Conservation (phyloP, 225 moss, liverwort and hornwort genomes). For the Physcomitrellopsis africana region DNA sequence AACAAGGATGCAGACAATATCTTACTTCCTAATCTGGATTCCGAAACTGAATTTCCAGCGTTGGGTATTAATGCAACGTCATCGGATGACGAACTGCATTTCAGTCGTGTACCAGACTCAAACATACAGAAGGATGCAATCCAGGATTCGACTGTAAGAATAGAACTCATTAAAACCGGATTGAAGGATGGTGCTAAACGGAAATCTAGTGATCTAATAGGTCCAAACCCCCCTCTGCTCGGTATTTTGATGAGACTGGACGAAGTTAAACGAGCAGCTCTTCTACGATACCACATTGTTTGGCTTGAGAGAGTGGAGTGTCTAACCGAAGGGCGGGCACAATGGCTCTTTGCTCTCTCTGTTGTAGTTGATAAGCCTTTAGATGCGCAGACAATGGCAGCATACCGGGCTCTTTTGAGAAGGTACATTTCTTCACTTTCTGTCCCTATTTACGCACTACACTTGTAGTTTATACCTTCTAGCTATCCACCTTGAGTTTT, state of each 20-base stretch:
- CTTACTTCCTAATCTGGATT: constrained; percentile 38
- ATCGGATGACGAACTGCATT: constrained; percentile 34
- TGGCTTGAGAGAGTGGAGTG: constrained; percentile 83
- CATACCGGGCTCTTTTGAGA: constrained; percentile 80
- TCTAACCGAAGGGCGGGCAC: constrained; percentile 67
- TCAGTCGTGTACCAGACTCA: constrained; percentile 18
- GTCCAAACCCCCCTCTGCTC: constrained; percentile 62
- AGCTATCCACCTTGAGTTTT: neutral
- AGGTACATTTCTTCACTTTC: constrained; percentile 32
- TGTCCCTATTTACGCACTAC: constrained; percentile 4
- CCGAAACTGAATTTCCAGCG: constrained; percentile 40
- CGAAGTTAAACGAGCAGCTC: constrained; percentile 83
- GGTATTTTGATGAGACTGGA: constrained; percentile 70
- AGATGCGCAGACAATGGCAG: constrained; percentile 90
- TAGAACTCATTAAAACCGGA: constrained; percentile 18
- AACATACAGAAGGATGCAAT: constrained; percentile 26
- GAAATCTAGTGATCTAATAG: constrained; percentile 51
- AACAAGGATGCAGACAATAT: constrained; percentile 13
- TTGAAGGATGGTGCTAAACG: constrained; percentile 43
- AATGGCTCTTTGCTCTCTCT: constrained; percentile 88
- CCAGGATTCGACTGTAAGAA: constrained; percentile 25
- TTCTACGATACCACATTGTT: constrained; percentile 80
- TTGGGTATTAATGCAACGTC: constrained; percentile 29
- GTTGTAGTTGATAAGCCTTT: constrained; percentile 86
- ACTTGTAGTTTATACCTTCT: neutral